These are phyloP conservation scores for Aspergillus tanneri DNA, from an alignment of 2,329 filamentous ascomycete genomes.

Conservation along the genomic window DNA sequence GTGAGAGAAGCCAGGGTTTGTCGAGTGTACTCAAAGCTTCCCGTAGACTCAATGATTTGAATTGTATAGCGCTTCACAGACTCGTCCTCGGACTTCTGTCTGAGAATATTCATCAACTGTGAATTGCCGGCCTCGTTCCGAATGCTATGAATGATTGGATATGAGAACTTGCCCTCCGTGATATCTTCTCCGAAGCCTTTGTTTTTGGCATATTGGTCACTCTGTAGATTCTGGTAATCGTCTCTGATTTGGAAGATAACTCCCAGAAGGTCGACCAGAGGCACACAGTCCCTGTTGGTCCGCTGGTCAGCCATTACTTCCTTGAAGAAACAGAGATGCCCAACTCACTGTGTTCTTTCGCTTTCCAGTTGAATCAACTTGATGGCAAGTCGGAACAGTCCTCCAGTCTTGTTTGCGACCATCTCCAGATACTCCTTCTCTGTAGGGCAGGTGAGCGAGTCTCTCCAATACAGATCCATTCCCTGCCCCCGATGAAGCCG, in stretches of 20 bases:
- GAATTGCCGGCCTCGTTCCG: constrained; percentile 55
- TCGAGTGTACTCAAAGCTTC: constrained; percentile 72
- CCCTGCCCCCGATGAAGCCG: constrained; percentile 44
- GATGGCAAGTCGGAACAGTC: constrained; percentile 40
- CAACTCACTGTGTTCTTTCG: constrained; percentile 14
- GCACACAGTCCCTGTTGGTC: constrained; percentile 29
- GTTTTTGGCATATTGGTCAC: constrained; percentile 66
- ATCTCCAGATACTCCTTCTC: constrained; percentile 45
- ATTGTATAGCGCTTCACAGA: constrained; percentile 87
- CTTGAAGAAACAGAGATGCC: not conserved
- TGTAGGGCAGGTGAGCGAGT: constrained; percentile 37
- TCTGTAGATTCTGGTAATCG: constrained; percentile 81
- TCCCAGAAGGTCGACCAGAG: constrained; percentile 62
- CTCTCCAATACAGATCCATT: constrained; percentile 45
- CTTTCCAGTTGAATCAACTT: constrained; percentile 38
- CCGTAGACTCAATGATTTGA: constrained; percentile 78
- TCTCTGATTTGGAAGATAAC: constrained; percentile 43
- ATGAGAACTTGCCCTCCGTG: constrained; percentile 93
- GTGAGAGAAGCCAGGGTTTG: constrained; percentile 5
- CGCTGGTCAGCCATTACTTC: not conserved
- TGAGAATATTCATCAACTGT: constrained; percentile 82
- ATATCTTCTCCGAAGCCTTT: constrained; percentile 92
- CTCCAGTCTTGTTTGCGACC: constrained; percentile 45
- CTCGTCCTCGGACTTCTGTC: constrained; percentile 77
- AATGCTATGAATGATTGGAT: constrained; percentile 88